Evolutionary conservation across 345 rosid genomes (phyloP), one percentile per base, ranked within the genome.

Genomic region (Pugionium cornutum): DNA sequence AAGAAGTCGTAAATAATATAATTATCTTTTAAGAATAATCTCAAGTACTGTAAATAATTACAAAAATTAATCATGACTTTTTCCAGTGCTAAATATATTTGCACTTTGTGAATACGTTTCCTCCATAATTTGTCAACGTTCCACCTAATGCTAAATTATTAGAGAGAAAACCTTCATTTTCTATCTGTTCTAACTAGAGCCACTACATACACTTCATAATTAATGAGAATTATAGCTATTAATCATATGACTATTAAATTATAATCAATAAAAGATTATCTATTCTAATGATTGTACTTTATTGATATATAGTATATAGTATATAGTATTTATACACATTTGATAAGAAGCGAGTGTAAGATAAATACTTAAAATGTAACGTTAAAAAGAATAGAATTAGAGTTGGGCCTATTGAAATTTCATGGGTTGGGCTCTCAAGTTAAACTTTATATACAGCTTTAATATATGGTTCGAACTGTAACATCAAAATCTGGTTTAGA

Each of bases 71-170:
- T 49, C 60, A 64, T 64, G 41, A 9, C 53, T 40, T 42, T 58
- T 57, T 36, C 28, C 48, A 65, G 60, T 72, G 76, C 66, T 65
- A 41, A 35, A 50, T 42, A 72, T 65, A 65, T 58, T 58, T 58
- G 54, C 76, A 72, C 70, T 64, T 64, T 72, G 76, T 58, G 55
- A 58, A 65, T 58, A 72, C 76, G 76, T 65, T 72, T 72, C 76
- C 76, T 72, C 71, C 70, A 35, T 41, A 58, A 50, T 44, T 58
- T 72, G 70, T 72, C 66, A 72, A 64, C 66, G 70, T 50, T 65
- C 76, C 53, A 72, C 76, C 71, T 58, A 72, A 72, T 71, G 58
- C 53, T 64, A 63, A 64, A 71, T 64, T 48, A 71, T 71, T 48
- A 71, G 11, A 39, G 53, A 64, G 2, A 40, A 64, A 56, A 33